Evolutionary conservation across 2,329 filamentous ascomycete species (phyloP).

Genomic region (Neonectria coccinea): DNA sequence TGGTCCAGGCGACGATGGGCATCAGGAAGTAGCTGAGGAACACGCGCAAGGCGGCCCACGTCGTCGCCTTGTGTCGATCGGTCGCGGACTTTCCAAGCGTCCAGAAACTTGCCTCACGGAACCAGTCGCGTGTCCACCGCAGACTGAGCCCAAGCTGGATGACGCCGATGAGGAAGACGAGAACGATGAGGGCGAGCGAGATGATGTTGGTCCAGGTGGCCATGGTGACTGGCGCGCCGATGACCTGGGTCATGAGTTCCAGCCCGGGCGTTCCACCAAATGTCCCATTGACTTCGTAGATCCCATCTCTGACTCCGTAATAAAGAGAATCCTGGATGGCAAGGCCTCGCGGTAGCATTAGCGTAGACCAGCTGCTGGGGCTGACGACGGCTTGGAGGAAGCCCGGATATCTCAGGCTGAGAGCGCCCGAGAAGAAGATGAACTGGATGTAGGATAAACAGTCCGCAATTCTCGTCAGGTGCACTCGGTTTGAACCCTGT

Average conservation of each 20-base stretch:
- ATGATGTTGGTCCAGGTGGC: constrained; percentile 78
- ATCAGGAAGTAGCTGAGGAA: constrained; percentile 82
- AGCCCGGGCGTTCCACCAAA: constrained; percentile 68
- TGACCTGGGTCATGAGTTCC: constrained; percentile 74
- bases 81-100: constrained; percentile 20
- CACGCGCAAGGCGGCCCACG: constrained; percentile 49
- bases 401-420: constrained; percentile 79
- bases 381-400: constrained; percentile 79
- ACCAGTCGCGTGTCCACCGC: constrained; percentile 52
- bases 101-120: constrained; percentile 27
- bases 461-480: constrained; percentile 52
- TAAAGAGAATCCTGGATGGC: constrained; percentile 43
- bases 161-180: constrained; percentile 69
- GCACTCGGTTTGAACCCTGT: constrained; percentile 21
- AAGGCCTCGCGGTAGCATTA: constrained; percentile 65
- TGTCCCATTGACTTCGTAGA: constrained; percentile 75
- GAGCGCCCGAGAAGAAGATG: constrained; percentile 74
- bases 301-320: constrained; percentile 58
- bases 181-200: constrained; percentile 68
- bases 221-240: constrained; percentile 71
- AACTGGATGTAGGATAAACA: constrained; percentile 84
- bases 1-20: constrained; percentile 76
- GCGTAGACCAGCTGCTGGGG: constrained; percentile 73
- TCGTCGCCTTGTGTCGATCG: constrained; percentile 54
- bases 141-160: constrained; percentile 54